These are phyloP conservation scores for Fusarium pseudocircinatum DNA, from an alignment of 2,329 filamentous ascomycete genomes.

Conservation along the genomic window DNA sequence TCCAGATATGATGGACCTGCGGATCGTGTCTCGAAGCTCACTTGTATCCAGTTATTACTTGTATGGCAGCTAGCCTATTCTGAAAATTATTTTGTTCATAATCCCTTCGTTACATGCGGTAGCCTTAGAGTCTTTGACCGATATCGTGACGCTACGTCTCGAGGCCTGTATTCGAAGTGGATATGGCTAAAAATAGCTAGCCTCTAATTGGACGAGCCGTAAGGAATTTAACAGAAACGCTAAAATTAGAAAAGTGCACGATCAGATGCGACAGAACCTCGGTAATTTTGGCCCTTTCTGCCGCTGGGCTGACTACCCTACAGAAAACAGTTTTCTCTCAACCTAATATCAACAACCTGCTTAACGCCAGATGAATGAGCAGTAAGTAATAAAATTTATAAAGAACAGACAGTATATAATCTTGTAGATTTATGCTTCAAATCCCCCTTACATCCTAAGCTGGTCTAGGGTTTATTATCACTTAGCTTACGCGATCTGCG, in stretches of 20 bases:
- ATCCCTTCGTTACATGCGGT: no score
- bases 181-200: not conserved
- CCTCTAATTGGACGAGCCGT: not conserved
- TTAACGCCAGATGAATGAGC: rapidly evolving
- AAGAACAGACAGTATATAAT: not conserved
- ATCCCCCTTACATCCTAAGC: rapidly evolving
- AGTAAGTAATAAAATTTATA: rapidly evolving
- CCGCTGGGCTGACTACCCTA: not conserved
- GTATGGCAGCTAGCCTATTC: no score
- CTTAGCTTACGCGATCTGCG: rapidly evolving
- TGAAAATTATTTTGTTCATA: no score
- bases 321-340: rapidly evolving
- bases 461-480: rapidly evolving
- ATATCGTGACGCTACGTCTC: no score
- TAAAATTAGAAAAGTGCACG: not conserved
- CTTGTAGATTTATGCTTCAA: not conserved
- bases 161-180: not conserved
- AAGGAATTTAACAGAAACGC: not conserved
- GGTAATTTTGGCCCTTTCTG: not conserved
- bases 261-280: not conserved
- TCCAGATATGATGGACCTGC: no score
- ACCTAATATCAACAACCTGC: rapidly evolving
- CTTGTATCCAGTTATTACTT: not conserved
- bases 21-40: no score
- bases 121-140: no score